Evolutionary conservation across 2,329 filamentous ascomycete species (phyloP).

Genomic region (Sporothrix phasma): DNA sequence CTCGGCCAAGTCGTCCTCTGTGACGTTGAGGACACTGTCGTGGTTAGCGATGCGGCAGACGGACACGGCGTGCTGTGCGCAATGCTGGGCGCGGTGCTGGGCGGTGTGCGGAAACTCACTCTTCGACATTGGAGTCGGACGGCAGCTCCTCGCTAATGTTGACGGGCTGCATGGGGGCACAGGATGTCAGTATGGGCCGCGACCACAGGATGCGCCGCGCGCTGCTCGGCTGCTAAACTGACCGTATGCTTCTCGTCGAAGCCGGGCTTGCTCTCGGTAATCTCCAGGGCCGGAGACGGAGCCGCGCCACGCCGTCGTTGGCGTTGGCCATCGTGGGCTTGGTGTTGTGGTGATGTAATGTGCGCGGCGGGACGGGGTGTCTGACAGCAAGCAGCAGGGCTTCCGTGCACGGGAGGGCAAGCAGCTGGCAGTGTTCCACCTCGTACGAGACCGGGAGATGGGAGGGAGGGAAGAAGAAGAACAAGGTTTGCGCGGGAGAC

Average conservation of each 20-base stretch:
- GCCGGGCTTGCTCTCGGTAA: background rate
- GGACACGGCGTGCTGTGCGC: background rate
- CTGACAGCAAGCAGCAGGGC: too few relatives aligned
- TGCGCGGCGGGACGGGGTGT: too few relatives aligned
- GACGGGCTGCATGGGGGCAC: background rate
- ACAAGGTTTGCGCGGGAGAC: background rate
- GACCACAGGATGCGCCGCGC: too few relatives aligned
- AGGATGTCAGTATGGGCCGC: background rate
- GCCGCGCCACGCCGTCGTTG: background rate
- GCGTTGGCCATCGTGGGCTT: background rate
- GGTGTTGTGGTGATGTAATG: too few relatives aligned
- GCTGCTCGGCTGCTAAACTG: background rate
- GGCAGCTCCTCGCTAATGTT: background rate
- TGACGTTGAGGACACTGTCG: conserved; percentile 15
- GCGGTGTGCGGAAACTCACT: background rate
- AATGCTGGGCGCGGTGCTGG: too few relatives aligned
- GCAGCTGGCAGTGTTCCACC: too few relatives aligned
- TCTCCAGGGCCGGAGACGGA: background rate
- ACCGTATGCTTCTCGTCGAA: background rate
- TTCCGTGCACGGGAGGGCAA: too few relatives aligned
- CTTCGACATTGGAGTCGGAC: background rate
- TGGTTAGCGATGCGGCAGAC: background rate
- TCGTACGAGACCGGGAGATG: background rate
- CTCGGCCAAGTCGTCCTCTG: conserved; percentile 17
- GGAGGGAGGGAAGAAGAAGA: background rate